Base-by-base conservation (phyloP, 805 yeast genomes). In the Yarrowia bubula region DNA sequence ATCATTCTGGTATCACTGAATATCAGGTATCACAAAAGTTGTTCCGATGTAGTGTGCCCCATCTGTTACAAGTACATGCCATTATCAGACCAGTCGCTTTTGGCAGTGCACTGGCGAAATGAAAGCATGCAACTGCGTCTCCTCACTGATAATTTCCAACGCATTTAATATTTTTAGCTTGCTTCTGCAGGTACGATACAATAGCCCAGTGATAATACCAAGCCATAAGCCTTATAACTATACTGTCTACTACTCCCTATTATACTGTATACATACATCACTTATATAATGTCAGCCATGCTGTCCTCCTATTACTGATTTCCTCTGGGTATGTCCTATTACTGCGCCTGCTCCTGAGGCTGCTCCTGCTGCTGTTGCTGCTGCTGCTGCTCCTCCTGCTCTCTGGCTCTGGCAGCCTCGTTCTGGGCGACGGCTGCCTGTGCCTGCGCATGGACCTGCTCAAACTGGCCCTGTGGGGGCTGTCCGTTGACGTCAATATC, bases 401-500 rank as follows among this genome's bases (percentile, higher is more conserved):
- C 61, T 47, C 32, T 55, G 38, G 61, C 61, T 31, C 32, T 55
- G 61, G 61, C 47, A 8, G 61, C 61, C 61, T 55, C 47, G 47
- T n/a, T 41, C 61, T 55, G 61, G 1, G 61, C 61, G 7, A 39
- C 47, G 15, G 60, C 60, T 5, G 61, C 61, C n/a, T 55, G 61
- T n/a, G 61, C 61, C 31, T 55, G 61, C 38, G 61, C 61, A n/a
- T 55, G 61, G 14, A 55, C 61, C 61, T 55, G 61, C 13, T 55
- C 61, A 55, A 55, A 55, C 61, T 55, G 61, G 61, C 61, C 61
- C 43, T 58, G 65, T 4, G 44, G 65, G 10, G 46, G 55, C 47
- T 61, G 65, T 6, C 47, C 47, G 47, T 61, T 61, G 47, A 46
- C 57, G 47, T 61, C 65, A 46, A 61, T 48, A 58, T 87, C 92